Evolutionary conservation across 352 stramenopile genomes (phyloP).

Genomic region (Phytophthora aleatoria): DNA sequence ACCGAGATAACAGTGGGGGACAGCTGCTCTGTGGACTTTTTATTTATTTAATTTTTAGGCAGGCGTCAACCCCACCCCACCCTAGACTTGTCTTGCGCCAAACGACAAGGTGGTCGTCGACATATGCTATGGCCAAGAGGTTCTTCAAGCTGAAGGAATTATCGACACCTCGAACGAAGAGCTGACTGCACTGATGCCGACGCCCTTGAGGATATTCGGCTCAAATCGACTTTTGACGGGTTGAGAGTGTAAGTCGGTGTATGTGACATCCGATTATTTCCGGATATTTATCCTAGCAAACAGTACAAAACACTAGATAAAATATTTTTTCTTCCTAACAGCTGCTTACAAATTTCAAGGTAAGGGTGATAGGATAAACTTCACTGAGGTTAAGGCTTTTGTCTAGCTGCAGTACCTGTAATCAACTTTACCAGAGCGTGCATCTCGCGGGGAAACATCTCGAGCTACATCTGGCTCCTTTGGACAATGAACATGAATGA

Average conservation of each 20-base stretch:
- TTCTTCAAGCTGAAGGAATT: background rate
- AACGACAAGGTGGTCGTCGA: background rate
- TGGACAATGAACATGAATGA: too few species aligned
- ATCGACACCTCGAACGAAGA: background rate
- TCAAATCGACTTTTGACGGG: background rate
- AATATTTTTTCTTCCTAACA: too few species aligned
- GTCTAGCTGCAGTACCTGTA: too few species aligned
- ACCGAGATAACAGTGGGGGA: background rate
- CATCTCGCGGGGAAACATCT: too few species aligned
- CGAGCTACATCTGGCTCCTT: too few species aligned
- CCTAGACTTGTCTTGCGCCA: background rate
- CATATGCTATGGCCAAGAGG: background rate
- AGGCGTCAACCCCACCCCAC: background rate
- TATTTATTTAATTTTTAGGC: background rate
- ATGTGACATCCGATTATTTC: too few species aligned
- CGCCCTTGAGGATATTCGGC: background rate
- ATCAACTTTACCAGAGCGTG: too few species aligned
- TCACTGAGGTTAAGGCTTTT: too few species aligned
- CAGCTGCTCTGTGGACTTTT: background rate
- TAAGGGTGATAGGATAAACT: too few species aligned
- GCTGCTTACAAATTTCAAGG: too few species aligned
- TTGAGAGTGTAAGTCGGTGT: background rate
- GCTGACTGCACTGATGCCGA: background rate
- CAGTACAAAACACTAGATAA: too few species aligned
- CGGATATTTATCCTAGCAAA: too few species aligned